Evolutionary conservation across 2,329 filamentous ascomycete species (phyloP), one percentile per base, ranked within the genome.

Genomic region (Neonectria faginata): DNA sequence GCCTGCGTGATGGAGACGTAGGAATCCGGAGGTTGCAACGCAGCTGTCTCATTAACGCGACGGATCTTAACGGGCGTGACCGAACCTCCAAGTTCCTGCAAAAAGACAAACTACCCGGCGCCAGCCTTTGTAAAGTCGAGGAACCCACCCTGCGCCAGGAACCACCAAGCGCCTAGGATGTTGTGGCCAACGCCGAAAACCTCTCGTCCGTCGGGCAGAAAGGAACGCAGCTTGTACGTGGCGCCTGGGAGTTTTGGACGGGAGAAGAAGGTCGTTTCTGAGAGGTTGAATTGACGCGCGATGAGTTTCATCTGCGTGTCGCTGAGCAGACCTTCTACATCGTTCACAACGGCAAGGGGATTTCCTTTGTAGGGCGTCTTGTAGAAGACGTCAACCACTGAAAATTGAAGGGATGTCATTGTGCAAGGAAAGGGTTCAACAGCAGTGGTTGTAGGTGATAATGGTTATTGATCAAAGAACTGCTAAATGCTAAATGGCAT

Each of bases 81-180:
- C 9, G n/a, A 36, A 0, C 47, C 54, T 41, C 60, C 60, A 0
- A 63, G 48, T 18, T 63, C 55, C 1, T 63, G 55, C 18, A 39
- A 25, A n/a, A 59, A 48, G 2, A 47, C 41, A 47, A 41, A 63
- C 41, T 53, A 48, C 5, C 27, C 41, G 6, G 4, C 48, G 2
- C 20, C 29, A 3, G n/a, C 51, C 11, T 45, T 51, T 2, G 59
- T 41, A 36, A 71, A 64, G 42, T 65, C 62, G 12, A 70, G 44
- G 1, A 56, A 48, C 8, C 65, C 62, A 5, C 20, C 42, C 1
- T 70, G 36, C 7, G 69, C 69, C 2, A 71, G 60, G 27, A 66
- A 63, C 69, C 70, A 72, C 70, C 69, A 72, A n/a, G 47, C 67
- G 2, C 69, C 70, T 2, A 72, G 47, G 51, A 72, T 72, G 52